A percentile compares a stretch with the other conserved stretches of the same genome.
phyloP scores from a whole-genome alignment of 139 green algal genomes.

The Asterochloris erici region DNA sequence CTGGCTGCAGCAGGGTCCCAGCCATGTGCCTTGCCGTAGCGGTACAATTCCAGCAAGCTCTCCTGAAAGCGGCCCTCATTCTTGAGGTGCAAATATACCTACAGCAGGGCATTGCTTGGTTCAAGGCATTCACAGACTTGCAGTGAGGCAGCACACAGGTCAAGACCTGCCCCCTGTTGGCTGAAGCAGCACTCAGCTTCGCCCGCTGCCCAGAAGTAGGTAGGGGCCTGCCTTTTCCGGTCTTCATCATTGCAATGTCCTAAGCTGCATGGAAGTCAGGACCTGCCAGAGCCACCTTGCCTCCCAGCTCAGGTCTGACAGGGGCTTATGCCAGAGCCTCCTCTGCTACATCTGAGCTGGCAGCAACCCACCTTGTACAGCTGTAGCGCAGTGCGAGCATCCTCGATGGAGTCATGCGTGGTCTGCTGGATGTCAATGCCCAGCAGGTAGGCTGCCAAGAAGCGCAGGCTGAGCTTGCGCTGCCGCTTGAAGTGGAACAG shows the following conservation, averaged over 20 bases:
- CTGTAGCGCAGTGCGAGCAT: conserved; percentile 83
- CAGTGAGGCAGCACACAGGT: not conserved
- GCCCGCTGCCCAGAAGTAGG: not conserved
- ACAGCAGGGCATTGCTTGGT: not conserved
- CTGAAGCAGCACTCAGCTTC: not conserved
- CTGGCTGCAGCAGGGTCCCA: conserved; percentile 38
- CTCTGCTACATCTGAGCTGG: not conserved
- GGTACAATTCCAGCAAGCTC: conserved; percentile 72
- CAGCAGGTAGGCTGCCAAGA: conserved; percentile 88
- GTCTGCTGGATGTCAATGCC: conserved; percentile 70
- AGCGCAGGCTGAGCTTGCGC: conserved; percentile 89
- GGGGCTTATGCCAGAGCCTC: not conserved
- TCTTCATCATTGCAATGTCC: not conserved
- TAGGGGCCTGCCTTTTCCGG: not conserved
- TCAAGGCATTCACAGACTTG: not conserved
- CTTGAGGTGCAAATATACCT: conserved; percentile 69
- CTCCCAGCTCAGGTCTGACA: not conserved
- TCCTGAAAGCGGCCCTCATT: conserved; percentile 56
- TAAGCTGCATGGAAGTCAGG: not conserved
- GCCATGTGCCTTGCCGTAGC: conserved; percentile 77
- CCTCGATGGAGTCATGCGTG: conserved; percentile 89
- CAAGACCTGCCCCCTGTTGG: not conserved
- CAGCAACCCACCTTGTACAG: conserved; percentile 53
- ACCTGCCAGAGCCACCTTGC: not conserved
- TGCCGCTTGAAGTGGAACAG: conserved; percentile 83